These are phyloP conservation scores for Ophiocordyceps robertsii DNA, from an alignment of 2,329 filamentous ascomycete species.

Conservation along the genomic window DNA sequence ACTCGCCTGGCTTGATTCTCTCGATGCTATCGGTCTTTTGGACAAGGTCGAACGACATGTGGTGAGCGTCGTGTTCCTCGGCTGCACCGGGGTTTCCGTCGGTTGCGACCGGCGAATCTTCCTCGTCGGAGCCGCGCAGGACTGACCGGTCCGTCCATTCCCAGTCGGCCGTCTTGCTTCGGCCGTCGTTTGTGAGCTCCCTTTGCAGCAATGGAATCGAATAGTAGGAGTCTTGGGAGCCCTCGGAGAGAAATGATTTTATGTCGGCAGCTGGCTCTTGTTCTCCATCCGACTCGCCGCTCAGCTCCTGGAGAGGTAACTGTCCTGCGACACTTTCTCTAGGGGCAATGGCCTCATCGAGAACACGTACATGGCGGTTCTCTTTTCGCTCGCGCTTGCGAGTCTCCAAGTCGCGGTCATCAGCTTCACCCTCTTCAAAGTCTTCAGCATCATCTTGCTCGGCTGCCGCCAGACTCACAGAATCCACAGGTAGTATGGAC, in stretches of 20 bases:
- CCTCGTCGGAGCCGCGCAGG: constrained; percentile 33
- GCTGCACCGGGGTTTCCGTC: constrained; percentile 4
- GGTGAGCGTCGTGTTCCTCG: constrained; percentile 13
- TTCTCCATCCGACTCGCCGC: constrained; percentile 8
- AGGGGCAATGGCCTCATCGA: constrained; percentile 23
- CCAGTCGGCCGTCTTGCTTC: constrained; percentile 23
- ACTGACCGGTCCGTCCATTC: constrained; percentile 45
- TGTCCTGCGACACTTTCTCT: not conserved
- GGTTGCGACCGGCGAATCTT: constrained; percentile 11
- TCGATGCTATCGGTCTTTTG: constrained; percentile 39
- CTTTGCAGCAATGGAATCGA: constrained; percentile 67
- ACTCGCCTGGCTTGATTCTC: constrained; percentile 22
- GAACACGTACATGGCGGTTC: constrained; percentile 31
- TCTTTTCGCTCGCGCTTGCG: constrained; percentile 26
- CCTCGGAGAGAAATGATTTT: constrained; percentile 40
- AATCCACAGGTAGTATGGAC: constrained; percentile 19
- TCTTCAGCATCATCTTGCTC: too few species aligned
- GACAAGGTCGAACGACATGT: constrained; percentile 40
- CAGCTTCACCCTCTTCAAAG: not conserved
- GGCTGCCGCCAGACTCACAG: too few species aligned
- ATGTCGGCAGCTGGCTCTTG: constrained; percentile 19
- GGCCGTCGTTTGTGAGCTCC: constrained; percentile 39
- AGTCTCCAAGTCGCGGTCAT: not conserved
- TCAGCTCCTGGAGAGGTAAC: not conserved
- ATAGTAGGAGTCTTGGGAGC: constrained; percentile 61